Evolutionary conservation across 2,329 filamentous ascomycete species (phyloP), one percentile per base, ranked within the genome.

Genomic region (Aspergillus pseudoterreus): DNA sequence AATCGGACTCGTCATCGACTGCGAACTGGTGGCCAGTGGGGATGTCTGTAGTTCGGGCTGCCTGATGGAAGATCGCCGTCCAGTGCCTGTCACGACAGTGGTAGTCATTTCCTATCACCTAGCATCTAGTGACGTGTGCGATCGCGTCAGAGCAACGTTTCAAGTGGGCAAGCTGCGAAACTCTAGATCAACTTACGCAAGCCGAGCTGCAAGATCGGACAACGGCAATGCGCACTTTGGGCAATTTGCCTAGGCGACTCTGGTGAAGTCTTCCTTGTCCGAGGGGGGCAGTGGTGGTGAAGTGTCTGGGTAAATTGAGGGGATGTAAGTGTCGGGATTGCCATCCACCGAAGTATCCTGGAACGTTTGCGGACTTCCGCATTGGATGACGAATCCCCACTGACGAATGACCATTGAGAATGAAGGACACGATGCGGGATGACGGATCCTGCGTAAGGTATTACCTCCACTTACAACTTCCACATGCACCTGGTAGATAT

Each of bases 81-180:
- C 70, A 57, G 70, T 67, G 41, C 68, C 69, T 39, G 69, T 70
- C 50, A 72, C 62, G 51, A 67, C 71, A 8, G 69, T 71, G 49
- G 70, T 73, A 49, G 68, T 71, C 72, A 74, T 74, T 49, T 51
- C 64, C 55, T 47, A 51, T 24, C 38, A 24, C 27, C 15, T 8
- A n/a, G 35, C 35, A 38, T 38, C 35, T 38, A 17, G 35, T n/a
- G 14, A 38, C 14, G 35, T 38, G 27, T 4, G 35, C 15, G 35
- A 38, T 38, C 10, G 35, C 11, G 35, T 30, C 27, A 30, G 27
- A 30, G 27, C 27, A 30, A 11, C 8, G 27, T 30, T 30, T 4
- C 27, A 30, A 30, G 27, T 11, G 27, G 27, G 27, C 27, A 30
- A 30, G 27, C 27, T 10, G 27, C 27, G 27, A 8, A 14, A n/a